These are phyloP conservation scores for Peniophora sp. DNA, from an alignment of 1,284 basidiomycete genomes.

Conservation along the genomic window DNA sequence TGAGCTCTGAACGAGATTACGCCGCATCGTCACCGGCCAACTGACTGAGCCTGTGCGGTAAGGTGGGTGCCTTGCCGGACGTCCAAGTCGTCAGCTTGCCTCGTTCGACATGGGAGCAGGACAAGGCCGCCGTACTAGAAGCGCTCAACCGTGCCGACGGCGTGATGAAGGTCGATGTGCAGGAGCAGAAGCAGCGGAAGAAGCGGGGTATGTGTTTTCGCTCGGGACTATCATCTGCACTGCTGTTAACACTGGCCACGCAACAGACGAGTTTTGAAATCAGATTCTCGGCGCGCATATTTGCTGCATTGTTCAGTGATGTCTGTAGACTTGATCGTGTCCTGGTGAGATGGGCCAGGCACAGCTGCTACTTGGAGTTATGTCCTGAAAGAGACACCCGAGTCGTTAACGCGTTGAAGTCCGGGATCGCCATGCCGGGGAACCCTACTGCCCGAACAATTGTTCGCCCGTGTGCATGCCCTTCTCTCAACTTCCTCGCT, in stretches of 20 bases:
- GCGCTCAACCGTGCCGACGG: constrained; percentile 16
- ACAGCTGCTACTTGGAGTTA: too few species aligned
- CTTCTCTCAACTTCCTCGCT: too few species aligned
- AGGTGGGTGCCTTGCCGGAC: constrained; percentile 20
- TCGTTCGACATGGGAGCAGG: constrained; percentile 16
- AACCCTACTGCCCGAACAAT: too few species aligned
- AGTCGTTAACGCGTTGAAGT: too few species aligned
- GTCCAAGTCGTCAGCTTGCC: constrained; percentile 24
- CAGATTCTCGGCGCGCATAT: too few species aligned
- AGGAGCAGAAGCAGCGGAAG: constrained; percentile 16
- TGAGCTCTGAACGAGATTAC: constrained; percentile 2
- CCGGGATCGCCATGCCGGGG: too few species aligned
- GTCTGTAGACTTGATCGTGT: too few species aligned
- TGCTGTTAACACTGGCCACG: background rate
- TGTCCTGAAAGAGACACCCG: too few species aligned
- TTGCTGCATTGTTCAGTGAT: too few species aligned
- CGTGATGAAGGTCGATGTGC: constrained; percentile 21
- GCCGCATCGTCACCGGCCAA: background rate
- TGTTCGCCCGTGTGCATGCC: too few species aligned
- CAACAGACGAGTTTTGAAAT: background rate
- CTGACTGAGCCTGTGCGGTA: background rate
- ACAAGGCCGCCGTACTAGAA: constrained; percentile 13
- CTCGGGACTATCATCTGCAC: background rate
- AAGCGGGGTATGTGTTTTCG: constrained; percentile 16
- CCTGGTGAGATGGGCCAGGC: too few species aligned